phyloP scores from a whole-genome alignment of 108 stramenopile species.

The Skeletonema tropicum region DNA sequence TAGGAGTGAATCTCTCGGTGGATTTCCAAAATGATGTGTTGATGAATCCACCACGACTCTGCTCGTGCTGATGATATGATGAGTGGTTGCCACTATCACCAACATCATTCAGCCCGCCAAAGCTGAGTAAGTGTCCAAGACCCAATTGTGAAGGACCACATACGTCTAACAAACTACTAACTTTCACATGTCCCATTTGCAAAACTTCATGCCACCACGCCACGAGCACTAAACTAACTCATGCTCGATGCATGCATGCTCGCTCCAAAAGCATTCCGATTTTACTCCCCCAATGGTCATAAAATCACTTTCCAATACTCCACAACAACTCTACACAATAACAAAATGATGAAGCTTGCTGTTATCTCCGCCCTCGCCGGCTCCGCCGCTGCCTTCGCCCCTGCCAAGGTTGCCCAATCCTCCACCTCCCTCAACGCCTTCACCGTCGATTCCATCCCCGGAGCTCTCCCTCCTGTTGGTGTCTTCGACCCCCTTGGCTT shows the following conservation, averaged over 20 bases:
- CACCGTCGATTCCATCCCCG: slow-evolving; percentile 39
- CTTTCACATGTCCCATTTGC: not conserved
- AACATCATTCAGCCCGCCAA: no score
- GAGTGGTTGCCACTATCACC: not conserved
- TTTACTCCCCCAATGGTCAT: not conserved
- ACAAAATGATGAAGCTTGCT: slow-evolving; percentile 43
- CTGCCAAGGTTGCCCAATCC: slow-evolving; percentile 8
- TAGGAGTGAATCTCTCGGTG: not conserved
- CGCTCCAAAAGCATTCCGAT: not conserved
- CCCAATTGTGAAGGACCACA: not conserved
- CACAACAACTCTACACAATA: not conserved
- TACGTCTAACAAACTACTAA: not conserved
- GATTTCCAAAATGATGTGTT: not conserved
- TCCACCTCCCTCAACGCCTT: slow-evolving; percentile 16
- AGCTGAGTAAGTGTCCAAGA: not conserved
- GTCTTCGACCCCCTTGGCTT: slow-evolving; percentile 71
- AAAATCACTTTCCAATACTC: not conserved
- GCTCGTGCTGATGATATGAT: not conserved
- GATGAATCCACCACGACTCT: not conserved
- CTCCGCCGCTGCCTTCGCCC: slow-evolving; percentile 49
- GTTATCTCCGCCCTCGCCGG: slow-evolving; percentile 43
- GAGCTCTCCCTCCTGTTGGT: slow-evolving; percentile 55
- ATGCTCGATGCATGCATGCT: no score
- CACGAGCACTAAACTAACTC: not conserved
- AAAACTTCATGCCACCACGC: not conserved